phyloP scores from a whole-genome alignment of 106 monocot species.

The Dendrobium nobile region DNA sequence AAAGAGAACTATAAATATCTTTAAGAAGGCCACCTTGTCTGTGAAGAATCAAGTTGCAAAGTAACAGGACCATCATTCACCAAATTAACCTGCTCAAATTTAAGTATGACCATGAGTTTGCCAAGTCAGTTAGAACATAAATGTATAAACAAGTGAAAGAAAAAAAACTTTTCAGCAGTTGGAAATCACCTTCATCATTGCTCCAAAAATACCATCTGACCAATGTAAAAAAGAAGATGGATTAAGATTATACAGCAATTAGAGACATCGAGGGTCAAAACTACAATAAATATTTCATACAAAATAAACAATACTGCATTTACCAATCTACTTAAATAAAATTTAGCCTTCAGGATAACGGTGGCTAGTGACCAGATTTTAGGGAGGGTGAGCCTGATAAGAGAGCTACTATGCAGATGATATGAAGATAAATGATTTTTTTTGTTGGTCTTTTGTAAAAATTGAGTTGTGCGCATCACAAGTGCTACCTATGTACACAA shows the following conservation, averaged over 20 bases:
- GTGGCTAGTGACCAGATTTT: neutral
- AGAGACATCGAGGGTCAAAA: neutral
- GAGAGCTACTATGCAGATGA: neutral
- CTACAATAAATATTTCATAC: neutral
- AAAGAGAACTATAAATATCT: neutral
- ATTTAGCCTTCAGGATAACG: neutral
- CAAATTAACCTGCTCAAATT: slow-evolving; percentile 60
- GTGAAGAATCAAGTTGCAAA: slow-evolving; percentile 81
- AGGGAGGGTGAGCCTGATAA: neutral
- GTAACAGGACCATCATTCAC: slow-evolving; percentile 98
- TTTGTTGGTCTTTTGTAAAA: neutral
- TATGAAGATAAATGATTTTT: neutral
- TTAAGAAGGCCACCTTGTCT: slow-evolving; percentile 23
- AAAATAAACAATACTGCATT: neutral
- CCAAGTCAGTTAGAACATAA: neutral
- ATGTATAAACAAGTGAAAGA: neutral
- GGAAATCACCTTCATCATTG: slow-evolving; percentile 82
- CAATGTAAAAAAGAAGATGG: neutral
- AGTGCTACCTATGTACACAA: neutral
- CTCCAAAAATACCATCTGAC: slow-evolving; percentile 70
- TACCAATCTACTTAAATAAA: neutral
- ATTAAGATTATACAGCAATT: neutral
- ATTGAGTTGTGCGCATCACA: neutral
- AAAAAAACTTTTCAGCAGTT: neutral
- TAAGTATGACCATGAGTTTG: neutral